A percentile compares a stretch with the other conserved stretches of the same genome.
These are phyloP conservation scores for Boletus rex-veris DNA, from an alignment of 768 basidiomycete genomes.

Conservation along the genomic window DNA sequence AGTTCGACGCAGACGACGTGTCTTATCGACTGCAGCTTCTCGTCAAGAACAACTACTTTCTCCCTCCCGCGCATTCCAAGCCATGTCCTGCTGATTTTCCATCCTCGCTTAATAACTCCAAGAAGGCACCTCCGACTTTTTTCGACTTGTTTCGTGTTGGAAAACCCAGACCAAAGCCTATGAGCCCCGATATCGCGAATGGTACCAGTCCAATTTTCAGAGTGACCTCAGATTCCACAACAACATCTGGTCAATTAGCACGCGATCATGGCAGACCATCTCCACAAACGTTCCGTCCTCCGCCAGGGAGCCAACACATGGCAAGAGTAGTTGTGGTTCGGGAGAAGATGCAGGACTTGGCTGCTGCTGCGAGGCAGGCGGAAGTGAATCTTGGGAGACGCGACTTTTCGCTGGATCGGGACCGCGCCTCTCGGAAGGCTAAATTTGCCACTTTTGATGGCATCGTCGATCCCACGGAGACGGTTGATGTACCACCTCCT, in stretches of 20 bases:
- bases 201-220: conserved; percentile 47
- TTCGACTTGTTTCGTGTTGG: conserved; percentile 70
- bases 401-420: conserved; percentile 45
- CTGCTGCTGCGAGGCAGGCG: conserved; percentile 67
- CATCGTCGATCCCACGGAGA: conserved; percentile 81
- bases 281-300: conserved; percentile 34
- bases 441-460: conserved; percentile 43
- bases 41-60: conserved; percentile 84
- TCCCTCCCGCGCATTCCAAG: conserved; percentile 84
- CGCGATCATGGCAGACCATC: conserved; percentile 38
- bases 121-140: conserved; percentile 54
- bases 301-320: conserved; percentile 36
- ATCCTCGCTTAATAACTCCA: conserved; percentile 27
- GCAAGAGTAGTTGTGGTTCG: conserved; percentile 79
- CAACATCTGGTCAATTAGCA: conserved; percentile 39
- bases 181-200: conserved; percentile 43
- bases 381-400: conserved; percentile 67
- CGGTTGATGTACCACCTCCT: conserved; percentile 73
- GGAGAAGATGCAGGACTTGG: conserved; percentile 73
- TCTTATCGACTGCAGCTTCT: conserved; percentile 80
- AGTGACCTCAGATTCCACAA: conserved; percentile 64
- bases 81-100: conserved; percentile 68
- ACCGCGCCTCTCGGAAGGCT: conserved; percentile 36
- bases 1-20: conserved; percentile 71
- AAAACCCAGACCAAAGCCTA: conserved; percentile 62